phyloP scores from a whole-genome alignment of 345 rosid genomes.

The Melastoma malabathricum region DNA sequence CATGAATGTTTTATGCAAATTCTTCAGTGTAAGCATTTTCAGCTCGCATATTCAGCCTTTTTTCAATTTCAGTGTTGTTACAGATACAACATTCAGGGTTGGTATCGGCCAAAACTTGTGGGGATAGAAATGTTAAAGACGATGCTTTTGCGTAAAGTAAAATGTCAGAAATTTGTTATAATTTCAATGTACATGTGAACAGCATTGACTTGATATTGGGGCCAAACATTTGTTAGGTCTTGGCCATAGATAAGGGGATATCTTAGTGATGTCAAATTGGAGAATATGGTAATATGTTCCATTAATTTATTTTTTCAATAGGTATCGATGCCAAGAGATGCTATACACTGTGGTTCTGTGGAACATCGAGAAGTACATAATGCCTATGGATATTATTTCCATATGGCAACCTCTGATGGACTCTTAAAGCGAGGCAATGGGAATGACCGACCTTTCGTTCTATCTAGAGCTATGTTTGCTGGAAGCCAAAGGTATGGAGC shows the following conservation, averaged over 20 bases:
- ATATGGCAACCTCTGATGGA: constrained; percentile 97
- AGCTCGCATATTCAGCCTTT: too few relatives aligned
- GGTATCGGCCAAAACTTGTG: too few relatives aligned
- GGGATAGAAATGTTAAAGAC: too few relatives aligned
- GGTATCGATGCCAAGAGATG: constrained; percentile 98
- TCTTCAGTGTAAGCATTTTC: too few relatives aligned
- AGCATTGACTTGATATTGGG: too few relatives aligned
- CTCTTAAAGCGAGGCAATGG: constrained; percentile 81
- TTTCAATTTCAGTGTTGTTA: too few relatives aligned
- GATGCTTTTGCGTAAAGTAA: too few relatives aligned
- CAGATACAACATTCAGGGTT: too few relatives aligned
- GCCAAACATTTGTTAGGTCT: neutral
- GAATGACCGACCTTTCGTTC: constrained; percentile 89
- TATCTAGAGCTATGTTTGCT: constrained; percentile 89
- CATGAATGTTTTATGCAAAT: too few relatives aligned
- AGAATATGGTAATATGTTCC: neutral
- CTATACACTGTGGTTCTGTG: constrained; percentile 63
- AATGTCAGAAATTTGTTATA: too few relatives aligned
- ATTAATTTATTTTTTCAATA: constrained; percentile 10
- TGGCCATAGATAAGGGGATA: neutral
- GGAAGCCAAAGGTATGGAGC: constrained; percentile 98
- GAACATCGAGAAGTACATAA: constrained; percentile 96
- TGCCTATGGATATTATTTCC: constrained; percentile 87
- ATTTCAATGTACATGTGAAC: too few relatives aligned
- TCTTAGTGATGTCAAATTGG: neutral